phyloP scores from a whole-genome alignment of 2,329 filamentous ascomycete species.

The Thelonectria discophora region DNA sequence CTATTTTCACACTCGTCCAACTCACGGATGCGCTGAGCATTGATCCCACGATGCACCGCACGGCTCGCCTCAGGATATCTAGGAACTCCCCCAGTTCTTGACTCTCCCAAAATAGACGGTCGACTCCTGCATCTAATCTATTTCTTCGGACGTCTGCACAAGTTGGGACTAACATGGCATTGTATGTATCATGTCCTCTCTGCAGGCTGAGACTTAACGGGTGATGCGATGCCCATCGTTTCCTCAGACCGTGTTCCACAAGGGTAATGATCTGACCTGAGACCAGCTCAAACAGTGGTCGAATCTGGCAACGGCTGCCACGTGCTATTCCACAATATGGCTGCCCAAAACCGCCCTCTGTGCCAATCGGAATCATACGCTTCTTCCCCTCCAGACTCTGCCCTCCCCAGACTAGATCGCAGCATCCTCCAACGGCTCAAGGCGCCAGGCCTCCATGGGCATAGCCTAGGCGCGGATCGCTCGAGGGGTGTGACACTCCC shows the following conservation, averaged over 20 bases:
- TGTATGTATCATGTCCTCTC: not conserved
- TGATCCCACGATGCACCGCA: slow-evolving; percentile 18
- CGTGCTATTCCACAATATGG: slow-evolving; percentile 30
- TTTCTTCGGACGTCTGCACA: slow-evolving; percentile 7
- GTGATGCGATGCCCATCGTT: slow-evolving; percentile 7
- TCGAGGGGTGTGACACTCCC: slow-evolving; percentile 8
- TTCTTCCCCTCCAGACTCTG: slow-evolving; percentile 9
- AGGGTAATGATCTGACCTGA: slow-evolving; percentile 38
- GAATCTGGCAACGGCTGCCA: slow-evolving; percentile 37
- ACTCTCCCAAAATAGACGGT: slow-evolving; percentile 10
- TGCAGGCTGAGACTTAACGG: not conserved
- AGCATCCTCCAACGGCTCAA: slow-evolving; percentile 4
- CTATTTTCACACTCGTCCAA: slow-evolving; percentile 13
- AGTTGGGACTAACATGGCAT: slow-evolving; percentile 3
- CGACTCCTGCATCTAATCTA: slow-evolving; percentile 4
- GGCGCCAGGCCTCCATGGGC: slow-evolving; percentile 8
- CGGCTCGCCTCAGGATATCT: slow-evolving; percentile 5
- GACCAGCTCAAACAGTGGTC: slow-evolving; percentile 39
- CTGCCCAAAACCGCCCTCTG: slow-evolving; percentile 6
- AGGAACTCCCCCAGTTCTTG: slow-evolving; percentile 3
- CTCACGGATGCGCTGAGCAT: slow-evolving; percentile 27
- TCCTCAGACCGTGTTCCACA: slow-evolving; percentile 12
- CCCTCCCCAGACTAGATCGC: slow-evolving; percentile 13
- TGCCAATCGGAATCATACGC: slow-evolving; percentile 34
- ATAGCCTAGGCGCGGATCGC: slow-evolving; percentile 16